Evolutionary conservation across 2,329 filamentous ascomycete genomes (phyloP).

Genomic region (Ophiostoma sp.): DNA sequence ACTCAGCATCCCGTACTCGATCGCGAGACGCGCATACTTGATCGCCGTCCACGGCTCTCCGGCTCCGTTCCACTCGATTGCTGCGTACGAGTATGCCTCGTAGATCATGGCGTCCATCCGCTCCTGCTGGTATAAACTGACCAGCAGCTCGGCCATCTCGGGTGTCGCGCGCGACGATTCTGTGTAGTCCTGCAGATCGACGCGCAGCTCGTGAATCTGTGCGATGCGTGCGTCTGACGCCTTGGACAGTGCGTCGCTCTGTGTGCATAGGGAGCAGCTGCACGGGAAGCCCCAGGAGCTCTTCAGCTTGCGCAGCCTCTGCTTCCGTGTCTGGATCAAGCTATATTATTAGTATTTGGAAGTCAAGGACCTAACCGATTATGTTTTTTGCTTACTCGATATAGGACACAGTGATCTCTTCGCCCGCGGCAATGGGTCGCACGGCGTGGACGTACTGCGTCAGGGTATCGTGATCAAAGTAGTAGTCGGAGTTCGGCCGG

Average conservation of each 20-base stretch:
- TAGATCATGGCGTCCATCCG: constrained; percentile 33
- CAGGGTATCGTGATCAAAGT: constrained; percentile 37
- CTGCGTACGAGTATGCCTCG: constrained; percentile 37
- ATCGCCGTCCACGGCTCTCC: constrained; percentile 38
- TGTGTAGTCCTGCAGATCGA: constrained; percentile 34
- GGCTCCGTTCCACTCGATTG: constrained; percentile 37
- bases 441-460: constrained; percentile 38
- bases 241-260: constrained; percentile 27
- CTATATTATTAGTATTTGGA: constrained; percentile 24
- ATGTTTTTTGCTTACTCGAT: constrained; percentile 32
- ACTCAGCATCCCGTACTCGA: constrained; percentile 35
- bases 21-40: constrained; percentile 36
- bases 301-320: constrained; percentile 32
- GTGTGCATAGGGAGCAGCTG: constrained; percentile 38
- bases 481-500: constrained; percentile 42
- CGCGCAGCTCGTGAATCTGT: constrained; percentile 33
- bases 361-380: no score
- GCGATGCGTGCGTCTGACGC: constrained; percentile 38
- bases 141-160: constrained; percentile 37
- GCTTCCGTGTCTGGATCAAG: constrained; percentile 31
- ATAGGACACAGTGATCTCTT: constrained; percentile 42
- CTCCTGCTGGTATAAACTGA: constrained; percentile 40
- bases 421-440: constrained; percentile 38
- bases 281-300: constrained; percentile 40
- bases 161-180: constrained; percentile 32